Evolutionary conservation across 345 rosid species (phyloP).

Genomic region (Boechera divaricarpa): DNA sequence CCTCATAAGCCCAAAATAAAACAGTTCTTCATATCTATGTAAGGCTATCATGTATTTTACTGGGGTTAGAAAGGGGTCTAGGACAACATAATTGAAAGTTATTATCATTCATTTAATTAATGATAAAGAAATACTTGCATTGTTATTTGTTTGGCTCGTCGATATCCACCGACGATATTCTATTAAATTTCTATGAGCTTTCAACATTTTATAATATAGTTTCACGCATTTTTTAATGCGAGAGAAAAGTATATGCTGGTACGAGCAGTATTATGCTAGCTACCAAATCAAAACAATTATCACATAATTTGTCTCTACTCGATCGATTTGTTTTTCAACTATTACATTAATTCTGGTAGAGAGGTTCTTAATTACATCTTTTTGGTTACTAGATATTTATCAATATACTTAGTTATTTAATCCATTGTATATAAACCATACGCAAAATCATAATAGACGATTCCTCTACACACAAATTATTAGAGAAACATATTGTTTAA

Average conservation of each 20-base stretch:
- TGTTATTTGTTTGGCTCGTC: conserved; percentile 19
- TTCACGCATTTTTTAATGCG: conserved; percentile 5
- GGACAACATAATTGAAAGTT: background rate
- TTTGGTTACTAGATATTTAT: background rate
- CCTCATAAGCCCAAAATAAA: too few species aligned
- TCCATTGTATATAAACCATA: background rate
- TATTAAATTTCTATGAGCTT: conserved; percentile 1
- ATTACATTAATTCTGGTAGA: background rate
- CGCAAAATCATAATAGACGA: background rate
- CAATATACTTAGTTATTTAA: background rate
- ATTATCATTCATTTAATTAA: background rate
- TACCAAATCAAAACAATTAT: conserved; percentile 40
- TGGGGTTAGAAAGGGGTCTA: background rate
- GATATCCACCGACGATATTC: conserved; percentile 41
- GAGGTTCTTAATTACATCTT: background rate
- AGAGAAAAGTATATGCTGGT: conserved; percentile 33
- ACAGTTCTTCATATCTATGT: conserved; percentile 1
- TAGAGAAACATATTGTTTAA: background rate
- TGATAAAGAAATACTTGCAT: background rate
- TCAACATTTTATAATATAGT: background rate
- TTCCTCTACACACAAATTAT: background rate
- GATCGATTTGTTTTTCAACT: conserved; percentile 12
- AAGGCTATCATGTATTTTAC: background rate
- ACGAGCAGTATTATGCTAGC: conserved; percentile 29
- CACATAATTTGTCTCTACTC: conserved; percentile 44